Evolutionary conservation across 129 eudicot species (phyloP), one percentile per base, ranked within the genome.

Genomic region (Scalesia atractyloides): DNA sequence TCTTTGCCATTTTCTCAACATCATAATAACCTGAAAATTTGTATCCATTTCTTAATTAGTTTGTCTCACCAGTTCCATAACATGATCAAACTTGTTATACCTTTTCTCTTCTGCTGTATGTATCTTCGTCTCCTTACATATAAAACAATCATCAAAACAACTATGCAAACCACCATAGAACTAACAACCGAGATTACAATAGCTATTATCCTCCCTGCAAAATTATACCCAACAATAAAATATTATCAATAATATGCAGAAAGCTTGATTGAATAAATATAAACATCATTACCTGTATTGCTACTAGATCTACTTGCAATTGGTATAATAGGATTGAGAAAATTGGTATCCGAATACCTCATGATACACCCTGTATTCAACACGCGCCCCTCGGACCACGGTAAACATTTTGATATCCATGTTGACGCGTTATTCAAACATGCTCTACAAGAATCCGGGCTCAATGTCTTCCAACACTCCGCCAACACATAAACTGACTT

Each of bases 311-410:
- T 70, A 34, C 91, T 81, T 64, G 75, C 62, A 65, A 68, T n/a
- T 2, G 81, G 73, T 52, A 76, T 60, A 47, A 76, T 54, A 20
- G 88, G 82, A 85, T 92, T 92, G 39, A 89, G 94, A 69, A 92
- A 92, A 64, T 92, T 44, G 20, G 71, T 81, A 75, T 92, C 89
- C 0, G 97, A 92, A 72, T 92, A 92, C 84, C 96, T 89, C 85
- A 91, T 64, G 74, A 85, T 87, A 77, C 97, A 91, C 5, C 97
- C 95, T 0, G 95, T 88, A 53, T 87, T 76, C 79, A 91, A 36
- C 4, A 85, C 95, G 65, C 95, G 76, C 1, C 95, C 97, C 82
- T 88, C 91, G 0, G 91, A 79, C 88, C 80, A 82, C 19, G 88
- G 92, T 73, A 89, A 82, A 76, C 96, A 90, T 20, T 79, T 82